phyloP scores from a whole-genome alignment of 352 stramenopile genomes.

The Phytophthora tentaculata region DNA sequence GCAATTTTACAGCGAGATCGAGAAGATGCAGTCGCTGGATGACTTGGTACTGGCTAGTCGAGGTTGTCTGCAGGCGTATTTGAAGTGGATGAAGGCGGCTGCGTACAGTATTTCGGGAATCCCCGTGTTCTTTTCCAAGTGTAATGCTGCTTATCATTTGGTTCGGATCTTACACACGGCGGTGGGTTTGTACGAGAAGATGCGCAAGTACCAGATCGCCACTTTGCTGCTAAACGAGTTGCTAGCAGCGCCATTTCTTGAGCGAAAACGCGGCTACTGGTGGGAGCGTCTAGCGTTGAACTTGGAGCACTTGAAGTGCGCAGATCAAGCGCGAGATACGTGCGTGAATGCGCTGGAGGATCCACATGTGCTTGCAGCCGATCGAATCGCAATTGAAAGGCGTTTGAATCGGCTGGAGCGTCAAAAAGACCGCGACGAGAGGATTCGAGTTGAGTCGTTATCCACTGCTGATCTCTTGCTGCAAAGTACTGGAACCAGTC shows the following conservation, averaged over 20 bases:
- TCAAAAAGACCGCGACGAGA: conserved; percentile 21
- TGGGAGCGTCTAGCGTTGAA: conserved; percentile 81
- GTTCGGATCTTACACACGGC: conserved; percentile 64
- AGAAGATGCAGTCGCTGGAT: conserved; percentile 57
- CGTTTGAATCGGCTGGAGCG: conserved; percentile 56
- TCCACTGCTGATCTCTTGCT: conserved; percentile 23
- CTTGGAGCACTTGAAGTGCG: conserved; percentile 73
- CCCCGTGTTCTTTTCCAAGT: conserved; percentile 63
- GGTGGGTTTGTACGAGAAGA: conserved; percentile 76
- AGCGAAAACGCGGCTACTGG: conserved; percentile 74
- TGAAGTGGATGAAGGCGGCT: conserved; percentile 47
- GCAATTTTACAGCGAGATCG: conserved; percentile 53
- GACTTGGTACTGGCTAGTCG: conserved; percentile 62
- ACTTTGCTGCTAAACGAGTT: conserved; percentile 72
- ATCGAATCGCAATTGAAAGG: conserved; percentile 62
- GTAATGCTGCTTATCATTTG: conserved; percentile 74
- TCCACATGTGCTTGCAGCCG: conserved; percentile 54
- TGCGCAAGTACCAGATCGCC: conserved; percentile 74
- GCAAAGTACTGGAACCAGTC: conserved; percentile 28
- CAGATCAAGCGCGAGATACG: conserved; percentile 48
- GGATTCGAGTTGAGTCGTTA: conserved; percentile 13
- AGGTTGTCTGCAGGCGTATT: conserved; percentile 52
- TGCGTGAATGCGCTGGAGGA: conserved; percentile 68
- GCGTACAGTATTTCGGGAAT: conserved; percentile 21
- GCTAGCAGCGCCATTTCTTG: conserved; percentile 55